Base-by-base conservation (phyloP, 306 rosid species). In the Acacia crassicarpa region DNA sequence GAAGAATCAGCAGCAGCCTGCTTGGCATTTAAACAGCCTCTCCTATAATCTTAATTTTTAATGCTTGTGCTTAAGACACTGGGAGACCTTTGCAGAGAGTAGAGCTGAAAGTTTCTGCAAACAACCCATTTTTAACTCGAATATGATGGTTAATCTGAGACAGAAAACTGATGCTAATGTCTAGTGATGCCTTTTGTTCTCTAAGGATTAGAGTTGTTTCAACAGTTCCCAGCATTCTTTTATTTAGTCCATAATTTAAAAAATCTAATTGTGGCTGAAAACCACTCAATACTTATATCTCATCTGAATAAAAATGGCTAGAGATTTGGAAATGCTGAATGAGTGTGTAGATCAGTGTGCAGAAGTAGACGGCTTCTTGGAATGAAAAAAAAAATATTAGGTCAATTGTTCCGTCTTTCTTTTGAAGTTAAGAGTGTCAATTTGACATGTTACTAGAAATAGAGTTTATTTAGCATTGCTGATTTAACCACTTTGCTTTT, bases 401-500 rank as follows among this genome's bases (percentile, higher is more conserved):
- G 14, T 59, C 33, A 22, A 23, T 59, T 59, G 66, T 23, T 59
- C 66, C 11, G 27, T 59, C 66, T 23, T 59, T 59, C 66, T 11
- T 23, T 11, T 23, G 66, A 19, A 53, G 61, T 53, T 53, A 53
- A 19, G 66, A 11, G 65, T 58, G 65, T 17, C 10, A 19, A 59
- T n/a, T 56, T 56, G 32, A 16, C 66, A 4, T 59, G 32, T n/a
- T 59, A 23, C 2, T 59, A 59, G 33, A 58, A 58, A 61, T 7
- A 11, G 14, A 23, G 35, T 61, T 27, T 25, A 62, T 62, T 12
- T 27, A 20, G 56, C 66, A 25, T 44, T 23, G 48, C 35, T 71
- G 77, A 48, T 23, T 72, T 62, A 22, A 40, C 49, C 56, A 49
- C 38, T 25, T 78, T 46, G n/a, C 75, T 86, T 72, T 56, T 14